Conservation (phyloP, 1,139 yeast genomes). For the Meyerozyma elateridarum region DNA sequence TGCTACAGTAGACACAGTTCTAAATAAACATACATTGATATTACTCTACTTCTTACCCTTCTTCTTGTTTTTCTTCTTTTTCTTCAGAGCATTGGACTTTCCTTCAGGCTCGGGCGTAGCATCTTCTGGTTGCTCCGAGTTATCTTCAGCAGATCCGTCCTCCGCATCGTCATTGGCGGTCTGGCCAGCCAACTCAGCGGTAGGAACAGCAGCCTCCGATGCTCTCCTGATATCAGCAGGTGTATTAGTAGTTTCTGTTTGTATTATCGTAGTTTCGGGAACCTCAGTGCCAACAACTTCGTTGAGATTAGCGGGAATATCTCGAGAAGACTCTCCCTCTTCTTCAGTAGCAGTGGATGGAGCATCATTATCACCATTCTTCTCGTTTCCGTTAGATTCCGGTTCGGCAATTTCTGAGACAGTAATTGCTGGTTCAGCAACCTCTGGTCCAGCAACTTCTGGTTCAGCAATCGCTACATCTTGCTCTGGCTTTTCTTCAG, state of each 20-base stretch:
- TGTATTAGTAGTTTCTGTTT: neutral
- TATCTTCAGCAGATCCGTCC: conserved; percentile 9
- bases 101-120: conserved; percentile 6
- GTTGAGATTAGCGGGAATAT: neutral
- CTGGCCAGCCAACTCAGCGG: conserved; percentile 5
- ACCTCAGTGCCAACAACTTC: conserved; percentile 2
- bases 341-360: neutral
- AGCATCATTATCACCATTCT: no score
- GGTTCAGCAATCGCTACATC: conserved; percentile 3
- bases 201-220: conserved; percentile 1
- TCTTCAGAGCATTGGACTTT: conserved; percentile 7
- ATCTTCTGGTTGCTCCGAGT: conserved; percentile 9
- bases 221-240: neutral
- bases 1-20: no score
- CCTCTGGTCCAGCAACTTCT: neutral
- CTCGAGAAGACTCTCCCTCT: neutral
- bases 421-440: neutral
- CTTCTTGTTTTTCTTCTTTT: conserved; percentile 7
- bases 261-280: neutral
- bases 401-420: no score
- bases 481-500: conserved; percentile 6
- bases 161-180: conserved; percentile 7
- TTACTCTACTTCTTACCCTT: conserved; percentile 3
- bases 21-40: no score
- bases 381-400: no score